Conservation (phyloP, 129 eudicot species). For the Lactuca saligna region DNA sequence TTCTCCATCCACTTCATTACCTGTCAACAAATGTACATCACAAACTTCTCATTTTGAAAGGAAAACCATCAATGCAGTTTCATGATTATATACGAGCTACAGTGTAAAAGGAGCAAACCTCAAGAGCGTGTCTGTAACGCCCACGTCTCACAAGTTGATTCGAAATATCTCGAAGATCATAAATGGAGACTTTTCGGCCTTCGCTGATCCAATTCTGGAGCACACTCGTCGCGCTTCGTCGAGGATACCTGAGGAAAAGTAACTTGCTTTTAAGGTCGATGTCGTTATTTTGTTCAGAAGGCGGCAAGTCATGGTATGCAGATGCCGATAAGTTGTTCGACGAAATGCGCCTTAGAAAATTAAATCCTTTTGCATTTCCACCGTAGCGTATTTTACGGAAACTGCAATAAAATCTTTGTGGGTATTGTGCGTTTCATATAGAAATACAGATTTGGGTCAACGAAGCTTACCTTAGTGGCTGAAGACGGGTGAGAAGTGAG, state of each 20-base stretch:
- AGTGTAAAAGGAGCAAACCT: conserved; percentile 31
- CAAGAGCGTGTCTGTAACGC: conserved; percentile 53
- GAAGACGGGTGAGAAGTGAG: conserved; percentile 18
- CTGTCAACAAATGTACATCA: conserved; percentile 21
- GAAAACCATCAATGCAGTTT: background rate
- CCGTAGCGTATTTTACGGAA: conserved; percentile 6
- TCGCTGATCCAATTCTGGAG: conserved; percentile 50
- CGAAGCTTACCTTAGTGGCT: conserved; percentile 24
- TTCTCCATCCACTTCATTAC: conserved; percentile 57
- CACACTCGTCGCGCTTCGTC: conserved; percentile 38
- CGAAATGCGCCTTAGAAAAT: conserved; percentile 34
- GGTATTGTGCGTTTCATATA: background rate
- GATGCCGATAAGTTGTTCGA: conserved; percentile 32
- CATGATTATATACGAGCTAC: background rate
- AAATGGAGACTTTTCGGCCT: conserved; percentile 43
- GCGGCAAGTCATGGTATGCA: background rate
- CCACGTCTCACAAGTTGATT: conserved; percentile 34
- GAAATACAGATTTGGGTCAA: background rate
- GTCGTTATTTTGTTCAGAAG: conserved; percentile 8
- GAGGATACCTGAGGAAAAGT: conserved; percentile 29
- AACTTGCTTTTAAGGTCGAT: conserved; percentile 30
- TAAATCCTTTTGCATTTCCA: background rate
- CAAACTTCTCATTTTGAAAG: no score
- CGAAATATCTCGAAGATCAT: conserved; percentile 44
- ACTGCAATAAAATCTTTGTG: conserved; percentile 21